Conservation (phyloP, 495 filamentous ascomycete species). For the Massariosphaeria phaeospora region DNA sequence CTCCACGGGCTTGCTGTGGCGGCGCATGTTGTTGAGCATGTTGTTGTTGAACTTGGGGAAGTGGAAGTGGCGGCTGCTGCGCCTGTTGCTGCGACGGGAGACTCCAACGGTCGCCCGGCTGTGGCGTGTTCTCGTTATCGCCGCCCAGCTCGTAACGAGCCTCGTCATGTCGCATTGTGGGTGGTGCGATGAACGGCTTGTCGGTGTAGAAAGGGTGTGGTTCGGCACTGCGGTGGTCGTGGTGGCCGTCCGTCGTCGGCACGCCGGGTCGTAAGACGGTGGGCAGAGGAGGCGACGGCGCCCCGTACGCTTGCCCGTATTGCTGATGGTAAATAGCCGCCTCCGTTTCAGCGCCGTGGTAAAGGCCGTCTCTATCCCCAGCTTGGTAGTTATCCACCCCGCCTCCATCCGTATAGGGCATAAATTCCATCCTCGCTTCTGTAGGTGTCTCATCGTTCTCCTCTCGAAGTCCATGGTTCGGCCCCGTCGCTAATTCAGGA, state of each 20-base stretch:
- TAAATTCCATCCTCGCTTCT: conserved; percentile 29
- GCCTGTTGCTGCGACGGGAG: conserved; percentile 5
- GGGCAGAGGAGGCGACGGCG: neutral
- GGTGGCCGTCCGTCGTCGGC: neutral
- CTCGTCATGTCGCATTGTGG: neutral
- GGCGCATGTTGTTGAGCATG: too few species aligned
- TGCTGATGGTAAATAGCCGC: conserved; percentile 5
- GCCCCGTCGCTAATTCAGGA: conserved; percentile 17
- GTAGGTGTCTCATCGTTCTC: conserved; percentile 37
- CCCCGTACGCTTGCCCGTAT: neutral
- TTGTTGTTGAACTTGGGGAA: too few species aligned
- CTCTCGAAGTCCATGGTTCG: neutral
- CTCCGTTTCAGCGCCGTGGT: conserved; percentile 13
- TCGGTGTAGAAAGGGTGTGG: conserved; percentile 19
- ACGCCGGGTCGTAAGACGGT: neutral
- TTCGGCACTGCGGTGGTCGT: too few species aligned
- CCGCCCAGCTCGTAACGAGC: neutral
- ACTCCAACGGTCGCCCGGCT: neutral
- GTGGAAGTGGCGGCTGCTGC: neutral
- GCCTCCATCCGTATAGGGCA: conserved; percentile 14
- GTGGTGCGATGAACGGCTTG: conserved; percentile 20
- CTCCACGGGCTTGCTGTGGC: conserved; percentile 21
- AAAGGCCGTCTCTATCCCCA: conserved; percentile 25
- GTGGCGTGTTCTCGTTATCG: neutral
- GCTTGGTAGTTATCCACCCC: conserved; percentile 35